Base-by-base conservation (phyloP, 176 grass and related monocot species). In the Raddia guianensis region DNA sequence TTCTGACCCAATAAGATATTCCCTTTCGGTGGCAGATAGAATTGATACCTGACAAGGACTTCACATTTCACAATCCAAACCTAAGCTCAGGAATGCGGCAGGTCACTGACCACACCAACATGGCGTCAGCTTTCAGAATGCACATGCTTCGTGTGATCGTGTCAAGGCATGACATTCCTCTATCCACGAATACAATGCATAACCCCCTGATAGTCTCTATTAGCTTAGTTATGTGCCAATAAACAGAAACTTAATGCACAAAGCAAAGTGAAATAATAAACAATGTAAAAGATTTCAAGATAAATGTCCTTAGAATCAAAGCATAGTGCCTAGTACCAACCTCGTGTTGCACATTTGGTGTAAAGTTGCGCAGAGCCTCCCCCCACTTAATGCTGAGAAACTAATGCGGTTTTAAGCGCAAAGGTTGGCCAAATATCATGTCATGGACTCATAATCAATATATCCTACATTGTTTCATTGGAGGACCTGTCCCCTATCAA, bases 101-200 rank as follows among this genome's bases (percentile, higher is more conserved):
- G 83, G 59, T 50, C 78, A 89, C 49, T 74, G 70, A 73, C 45
- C 59, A 74, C 47, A 74, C 77, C 83, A 72, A 80, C 83, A 86
- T 82, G 78, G 83, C 78, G 82, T 90, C 87, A 71, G 73, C 83
- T 90, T 89, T 76, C 87, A 71, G 87, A 77, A 81, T 86, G 78
- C 66, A 80, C 87, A 90, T 86, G 79, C 83, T 73, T 68, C 61
- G 73, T 66, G 83, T 82, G 66, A 50, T 68, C 61, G 73, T 66
- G 83, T 82, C 72, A 50, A 63, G 70, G 58, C 77, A 66, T 77
- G 77, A 51, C 72, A 80, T 49, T 48, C 77, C 87, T 49, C 72
- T 81, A 34, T 81, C 77, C 55, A 56, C 43, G 51, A 79, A 78
- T 78, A 79, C 56, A 81, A 76, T 71, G 87, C 76, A 61, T 34